Conservation (phyloP, 768 basidiomycete genomes). For the Agrocybe pediades region DNA sequence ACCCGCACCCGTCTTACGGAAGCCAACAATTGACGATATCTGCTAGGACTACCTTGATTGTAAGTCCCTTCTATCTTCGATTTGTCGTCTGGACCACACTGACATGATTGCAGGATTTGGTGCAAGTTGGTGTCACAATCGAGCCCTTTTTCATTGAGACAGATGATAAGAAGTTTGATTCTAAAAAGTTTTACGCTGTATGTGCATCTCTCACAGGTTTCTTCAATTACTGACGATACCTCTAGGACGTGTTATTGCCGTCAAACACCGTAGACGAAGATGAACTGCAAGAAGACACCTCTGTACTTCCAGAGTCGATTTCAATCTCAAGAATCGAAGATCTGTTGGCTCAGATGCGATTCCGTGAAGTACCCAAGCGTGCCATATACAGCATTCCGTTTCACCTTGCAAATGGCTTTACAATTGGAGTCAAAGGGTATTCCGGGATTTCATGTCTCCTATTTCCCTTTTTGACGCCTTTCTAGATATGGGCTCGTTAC, state of each 20-base stretch:
- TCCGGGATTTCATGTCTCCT: not conserved
- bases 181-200: slow-evolving; percentile 80
- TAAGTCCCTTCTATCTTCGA: slow-evolving; percentile 30
- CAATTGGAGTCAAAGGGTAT: slow-evolving; percentile 82
- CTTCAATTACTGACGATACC: not conserved
- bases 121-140: slow-evolving; percentile 74
- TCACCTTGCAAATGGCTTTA: slow-evolving; percentile 70
- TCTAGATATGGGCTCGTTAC: slow-evolving; percentile 85
- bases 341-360: slow-evolving; percentile 76
- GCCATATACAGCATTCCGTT: slow-evolving; percentile 83
- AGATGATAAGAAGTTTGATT: slow-evolving; percentile 65
- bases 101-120: slow-evolving; percentile 61
- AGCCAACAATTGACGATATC: slow-evolving; percentile 65
- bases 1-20: slow-evolving; percentile 63
- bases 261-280: slow-evolving; percentile 56
- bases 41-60: slow-evolving; percentile 71
- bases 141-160: slow-evolving; percentile 91
- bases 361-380: slow-evolving; percentile 82
- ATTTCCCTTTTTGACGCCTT: slow-evolving; percentile 3
- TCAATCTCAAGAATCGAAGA: slow-evolving; percentile 81
- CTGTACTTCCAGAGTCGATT: slow-evolving; percentile 64
- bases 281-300: slow-evolving; percentile 40
- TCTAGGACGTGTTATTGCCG: slow-evolving; percentile 63
- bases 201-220: slow-evolving; percentile 20
- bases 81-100: not conserved